Percentiles rank a stretch among this genome's conserved stretches.
These are phyloP conservation scores for Calcarisporium arbuscula DNA, from an alignment of 2,329 filamentous ascomycete genomes.

Conservation along the genomic window DNA sequence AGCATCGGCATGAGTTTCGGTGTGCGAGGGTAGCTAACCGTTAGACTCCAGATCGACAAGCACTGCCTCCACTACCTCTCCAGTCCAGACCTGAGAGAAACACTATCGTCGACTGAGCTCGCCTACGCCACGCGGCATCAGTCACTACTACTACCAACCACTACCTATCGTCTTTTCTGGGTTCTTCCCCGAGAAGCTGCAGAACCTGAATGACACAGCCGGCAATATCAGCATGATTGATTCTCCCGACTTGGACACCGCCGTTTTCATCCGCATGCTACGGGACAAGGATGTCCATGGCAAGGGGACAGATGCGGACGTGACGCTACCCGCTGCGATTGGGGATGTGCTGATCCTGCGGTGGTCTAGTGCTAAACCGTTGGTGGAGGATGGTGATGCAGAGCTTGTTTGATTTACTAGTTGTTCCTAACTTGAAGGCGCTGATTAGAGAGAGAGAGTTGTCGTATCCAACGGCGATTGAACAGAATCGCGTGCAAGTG, in stretches of 20 bases:
- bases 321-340: slow-evolving; percentile 49
- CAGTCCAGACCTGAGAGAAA: slow-evolving; percentile 43
- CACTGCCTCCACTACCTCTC: slow-evolving; percentile 69
- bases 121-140: slow-evolving; percentile 83
- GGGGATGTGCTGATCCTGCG: slow-evolving; percentile 63
- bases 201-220: slow-evolving; percentile 82
- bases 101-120: slow-evolving; percentile 71
- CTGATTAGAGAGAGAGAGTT: not conserved
- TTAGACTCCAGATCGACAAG: slow-evolving; percentile 57
- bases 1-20: not conserved
- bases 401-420: slow-evolving; percentile 46
- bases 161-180: slow-evolving; percentile 79
- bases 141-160: slow-evolving; percentile 74
- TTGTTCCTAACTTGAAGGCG: not conserved
- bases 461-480: not conserved
- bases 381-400: slow-evolving; percentile 49
- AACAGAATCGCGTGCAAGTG: no score
- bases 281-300: slow-evolving; percentile 53
- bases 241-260: slow-evolving; percentile 70
- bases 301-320: slow-evolving; percentile 58
- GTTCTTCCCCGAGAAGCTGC: slow-evolving; percentile 71
- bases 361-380: slow-evolving; percentile 65
- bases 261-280: slow-evolving; percentile 76
- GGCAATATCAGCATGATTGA: slow-evolving; percentile 93
- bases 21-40: not conserved